phyloP scores from a whole-genome alignment of 2,329 filamentous ascomycete genomes.

The Fusarium sp. region DNA sequence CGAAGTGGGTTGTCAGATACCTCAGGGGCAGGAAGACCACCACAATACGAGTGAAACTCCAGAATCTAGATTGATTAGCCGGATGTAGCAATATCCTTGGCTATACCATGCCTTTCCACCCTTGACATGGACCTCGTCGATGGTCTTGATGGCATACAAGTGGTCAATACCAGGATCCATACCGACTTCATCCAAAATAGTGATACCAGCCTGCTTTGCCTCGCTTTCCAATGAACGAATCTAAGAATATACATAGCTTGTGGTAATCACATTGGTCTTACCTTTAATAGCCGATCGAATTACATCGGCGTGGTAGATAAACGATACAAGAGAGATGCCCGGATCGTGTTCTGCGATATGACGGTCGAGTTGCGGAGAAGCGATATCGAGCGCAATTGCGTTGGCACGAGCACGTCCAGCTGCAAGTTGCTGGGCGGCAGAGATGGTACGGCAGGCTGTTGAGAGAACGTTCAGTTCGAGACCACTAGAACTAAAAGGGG shows the following conservation, averaged over 20 bases:
- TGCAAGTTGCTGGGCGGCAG: not conserved
- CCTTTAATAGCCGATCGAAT: not conserved
- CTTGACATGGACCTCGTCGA: not conserved
- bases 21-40: not conserved
- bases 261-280: not conserved
- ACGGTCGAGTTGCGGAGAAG: not conserved
- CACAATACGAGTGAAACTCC: not conserved
- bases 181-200: not conserved
- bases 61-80: not conserved
- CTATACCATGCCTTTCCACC: not conserved
- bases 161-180: not conserved
- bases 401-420: not conserved
- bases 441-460: not conserved
- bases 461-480: rapidly evolving
- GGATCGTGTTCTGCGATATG: not conserved
- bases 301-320: not conserved
- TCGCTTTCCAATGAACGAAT: not conserved
- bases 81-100: rapidly evolving
- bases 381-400: not conserved
- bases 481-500: rapidly evolving
- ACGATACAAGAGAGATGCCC: not conserved
- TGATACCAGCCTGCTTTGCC: not conserved
- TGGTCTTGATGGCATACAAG: not conserved
- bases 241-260: not conserved
- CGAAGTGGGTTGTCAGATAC: not conserved